These are phyloP conservation scores for Arachis stenosperma DNA, from an alignment of 306 rosid species.

Conservation along the genomic window DNA sequence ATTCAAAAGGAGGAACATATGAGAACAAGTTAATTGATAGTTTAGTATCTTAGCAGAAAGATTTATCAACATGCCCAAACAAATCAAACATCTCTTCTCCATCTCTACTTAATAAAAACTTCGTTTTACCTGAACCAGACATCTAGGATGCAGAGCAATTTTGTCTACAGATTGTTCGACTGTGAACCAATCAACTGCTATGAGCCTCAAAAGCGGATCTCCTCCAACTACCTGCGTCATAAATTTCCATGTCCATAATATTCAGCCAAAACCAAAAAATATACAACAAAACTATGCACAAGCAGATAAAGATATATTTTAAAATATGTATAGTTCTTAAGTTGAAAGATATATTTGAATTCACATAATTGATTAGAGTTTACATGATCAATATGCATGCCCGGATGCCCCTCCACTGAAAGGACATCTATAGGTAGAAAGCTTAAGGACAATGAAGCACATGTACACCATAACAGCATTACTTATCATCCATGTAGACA, in stretches of 20 bases:
- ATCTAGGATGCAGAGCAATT: constrained; percentile 74
- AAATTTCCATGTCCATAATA: constrained; percentile 13
- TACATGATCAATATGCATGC: constrained; percentile 29
- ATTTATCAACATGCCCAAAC: constrained; percentile 6
- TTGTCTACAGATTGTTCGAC: constrained; percentile 58
- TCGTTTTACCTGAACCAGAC: constrained; percentile 77
- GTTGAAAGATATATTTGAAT: constrained; percentile 19
- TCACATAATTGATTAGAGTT: not conserved
- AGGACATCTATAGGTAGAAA: constrained; percentile 16
- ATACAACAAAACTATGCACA: constrained; percentile 23
- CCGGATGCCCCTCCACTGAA: not conserved
- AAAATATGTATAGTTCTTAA: constrained; percentile 3
- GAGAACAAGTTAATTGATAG: constrained; percentile 6
- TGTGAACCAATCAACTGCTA: constrained; percentile 91
- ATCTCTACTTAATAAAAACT: constrained; percentile 21
- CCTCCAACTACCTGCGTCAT: constrained; percentile 79
- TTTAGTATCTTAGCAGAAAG: constrained; percentile 20
- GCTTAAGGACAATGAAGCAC: constrained; percentile 25
- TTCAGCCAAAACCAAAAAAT: constrained; percentile 37
- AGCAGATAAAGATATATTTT: constrained; percentile 23
- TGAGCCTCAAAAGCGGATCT: constrained; percentile 88
- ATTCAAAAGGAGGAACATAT: constrained; percentile 40
- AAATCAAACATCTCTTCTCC: constrained; percentile 22
- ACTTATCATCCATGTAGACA: constrained; percentile 3
- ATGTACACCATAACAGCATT: constrained; percentile 10